Base-by-base conservation (phyloP, 768 basidiomycete species). In the Coprinopsis sp. region DNA sequence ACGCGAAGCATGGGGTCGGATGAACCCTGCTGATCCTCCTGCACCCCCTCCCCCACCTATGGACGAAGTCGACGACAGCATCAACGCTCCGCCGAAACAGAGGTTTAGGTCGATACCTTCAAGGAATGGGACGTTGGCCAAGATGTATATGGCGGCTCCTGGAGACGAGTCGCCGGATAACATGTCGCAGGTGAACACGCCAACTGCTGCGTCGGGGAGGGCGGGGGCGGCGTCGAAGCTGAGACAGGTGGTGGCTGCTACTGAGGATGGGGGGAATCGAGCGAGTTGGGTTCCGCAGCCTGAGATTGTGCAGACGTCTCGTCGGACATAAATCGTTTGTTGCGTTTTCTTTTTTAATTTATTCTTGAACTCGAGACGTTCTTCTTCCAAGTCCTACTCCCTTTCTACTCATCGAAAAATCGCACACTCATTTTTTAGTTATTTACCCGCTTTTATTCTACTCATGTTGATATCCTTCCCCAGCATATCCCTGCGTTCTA, bases 171-270 rank as follows among this genome's bases (percentile, higher is more conserved):
- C 37, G 18, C 37, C 21, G 28, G 38, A 30, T 34, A 36, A 25
- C 31, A 31, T 37, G 36, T 37, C 37, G 24, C 37, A 28, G 46
- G 14, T 22, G 44, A 25, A 12, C n/a, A 31, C 36, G 23, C 46
- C 29, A 38, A n/a, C 18, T 30, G 37, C 19, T 12, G 41, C 21
- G 4, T 14, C 14, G n/a, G 13, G 27, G 28, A 14, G 28, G 47
- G 47, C 12, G 18, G 34, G 36, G 40, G 27, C 27, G 27, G 28
- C 31, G 25, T 42, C 39, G 19, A 41, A 41, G 24, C 40, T 49
- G 6, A n/a, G 47, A 22, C 40, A 49, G 30, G 38, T 49, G 8
- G 47, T 49, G 13, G 28, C 28, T 52, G 47, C 40, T 11, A 42
- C 40, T 8, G 40, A 42, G 10, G 40, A 42, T 30, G 24, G 27